A percentile compares a stretch with the other conserved stretches of the same genome.
These are phyloP conservation scores for Tripidium arundinaceum DNA, from an alignment of 202 grass and related monocot genomes.

Conservation along the genomic window DNA sequence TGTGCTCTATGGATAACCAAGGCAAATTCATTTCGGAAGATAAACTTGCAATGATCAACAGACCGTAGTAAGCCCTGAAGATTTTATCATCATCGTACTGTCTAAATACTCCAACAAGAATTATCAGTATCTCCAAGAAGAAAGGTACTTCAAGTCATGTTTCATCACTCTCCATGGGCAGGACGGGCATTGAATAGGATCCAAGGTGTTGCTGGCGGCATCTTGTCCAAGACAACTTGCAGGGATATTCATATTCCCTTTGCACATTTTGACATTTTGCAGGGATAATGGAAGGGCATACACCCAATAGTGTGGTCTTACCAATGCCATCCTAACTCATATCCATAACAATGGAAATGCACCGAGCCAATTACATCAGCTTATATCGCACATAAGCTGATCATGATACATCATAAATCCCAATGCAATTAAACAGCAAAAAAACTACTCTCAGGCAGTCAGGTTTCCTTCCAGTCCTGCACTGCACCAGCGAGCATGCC, in stretches of 20 bases:
- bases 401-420: not conserved
- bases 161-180: not conserved
- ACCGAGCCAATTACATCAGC: slow-evolving; percentile 21
- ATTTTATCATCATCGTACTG: too few relatives aligned
- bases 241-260: not conserved
- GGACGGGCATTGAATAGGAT: not conserved
- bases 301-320: not conserved
- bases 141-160: not conserved
- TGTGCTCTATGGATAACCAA: too few relatives aligned
- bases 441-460: not conserved
- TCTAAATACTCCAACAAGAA: too few relatives aligned
- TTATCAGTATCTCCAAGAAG: not conserved
- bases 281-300: not conserved
- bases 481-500: too few relatives aligned
- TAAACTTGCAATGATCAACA: too few relatives aligned
- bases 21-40: too few relatives aligned
- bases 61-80: too few relatives aligned
- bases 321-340: not conserved
- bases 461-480: not conserved
- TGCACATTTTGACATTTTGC: not conserved
- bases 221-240: not conserved
- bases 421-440: slow-evolving; percentile 23
- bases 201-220: not conserved
- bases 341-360: slow-evolving; percentile 19
- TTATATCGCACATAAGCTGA: not conserved